Evolutionary conservation across 2,329 filamentous ascomycete genomes (phyloP).

Genomic region (Colletotrichum magnum): DNA sequence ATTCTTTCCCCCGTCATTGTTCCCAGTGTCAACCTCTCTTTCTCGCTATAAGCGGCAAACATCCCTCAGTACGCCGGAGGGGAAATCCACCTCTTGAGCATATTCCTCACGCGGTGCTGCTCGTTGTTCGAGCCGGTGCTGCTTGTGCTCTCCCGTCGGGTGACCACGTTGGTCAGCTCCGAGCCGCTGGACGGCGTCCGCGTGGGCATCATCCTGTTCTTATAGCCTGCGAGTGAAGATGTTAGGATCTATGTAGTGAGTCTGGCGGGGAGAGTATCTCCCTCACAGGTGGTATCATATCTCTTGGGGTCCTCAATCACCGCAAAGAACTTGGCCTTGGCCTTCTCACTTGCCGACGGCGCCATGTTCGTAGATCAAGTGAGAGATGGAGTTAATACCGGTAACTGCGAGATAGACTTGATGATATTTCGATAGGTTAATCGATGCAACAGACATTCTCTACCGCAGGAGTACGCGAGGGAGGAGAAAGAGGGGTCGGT

Average conservation of each 20-base stretch:
- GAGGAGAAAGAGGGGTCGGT: constrained; percentile 17
- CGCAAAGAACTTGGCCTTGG: constrained; percentile 36
- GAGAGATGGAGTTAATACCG: no score
- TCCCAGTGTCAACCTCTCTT: not conserved
- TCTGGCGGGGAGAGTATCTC: not conserved
- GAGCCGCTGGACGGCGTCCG: constrained; percentile 33
- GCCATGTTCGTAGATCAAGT: constrained; percentile 11
- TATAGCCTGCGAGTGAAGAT: constrained; percentile 20
- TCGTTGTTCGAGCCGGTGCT: constrained; percentile 28
- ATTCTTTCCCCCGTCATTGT: not conserved
- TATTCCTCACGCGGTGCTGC: constrained; percentile 18
- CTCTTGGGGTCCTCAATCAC: constrained; percentile 32
- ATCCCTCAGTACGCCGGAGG: constrained; percentile 8
- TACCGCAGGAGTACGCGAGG: no score
- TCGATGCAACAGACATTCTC: not conserved
- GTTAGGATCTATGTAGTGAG: no score
- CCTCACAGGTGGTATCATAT: constrained; percentile 29
- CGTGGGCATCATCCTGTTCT: constrained; percentile 34
- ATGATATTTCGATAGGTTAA: no score
- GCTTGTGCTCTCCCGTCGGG: constrained; percentile 26
- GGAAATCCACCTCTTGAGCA: constrained; percentile 33
- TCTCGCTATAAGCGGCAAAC: not conserved
- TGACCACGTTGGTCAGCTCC: constrained; percentile 30
- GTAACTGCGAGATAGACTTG: not conserved
- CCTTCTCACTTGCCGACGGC: constrained; percentile 24